Conservation (phyloP, 1,284 basidiomycete genomes). For the Moesziomyces globuligerus region DNA sequence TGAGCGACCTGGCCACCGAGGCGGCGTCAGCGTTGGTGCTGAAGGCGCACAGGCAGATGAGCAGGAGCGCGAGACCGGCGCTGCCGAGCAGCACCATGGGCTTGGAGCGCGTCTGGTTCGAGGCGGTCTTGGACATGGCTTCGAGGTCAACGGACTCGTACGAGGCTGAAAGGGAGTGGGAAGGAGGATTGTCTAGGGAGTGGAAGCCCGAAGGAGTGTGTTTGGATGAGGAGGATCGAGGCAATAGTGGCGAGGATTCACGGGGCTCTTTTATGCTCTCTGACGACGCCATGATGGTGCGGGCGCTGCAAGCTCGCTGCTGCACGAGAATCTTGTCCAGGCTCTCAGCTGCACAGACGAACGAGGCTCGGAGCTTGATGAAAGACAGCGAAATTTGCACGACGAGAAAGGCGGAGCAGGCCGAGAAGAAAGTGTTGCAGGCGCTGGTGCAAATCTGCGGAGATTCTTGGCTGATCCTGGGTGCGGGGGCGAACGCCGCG, state of each 20-base stretch:
- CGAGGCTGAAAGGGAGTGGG: background rate
- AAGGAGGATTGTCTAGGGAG: background rate
- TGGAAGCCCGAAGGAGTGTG: background rate
- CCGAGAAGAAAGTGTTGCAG: too few species aligned
- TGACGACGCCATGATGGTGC: conserved; percentile 1
- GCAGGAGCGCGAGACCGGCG: conserved; percentile 41
- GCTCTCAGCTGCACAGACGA: too few species aligned
- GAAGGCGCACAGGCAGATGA: conserved; percentile 43
- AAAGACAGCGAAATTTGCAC: too few species aligned
- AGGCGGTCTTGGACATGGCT: conserved; percentile 20
- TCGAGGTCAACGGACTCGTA: conserved; percentile 16
- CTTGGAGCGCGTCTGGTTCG: conserved; percentile 12
- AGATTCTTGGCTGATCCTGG: too few species aligned
- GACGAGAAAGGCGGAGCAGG: too few species aligned
- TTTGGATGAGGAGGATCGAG: background rate
- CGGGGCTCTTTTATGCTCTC: conserved; percentile 20
- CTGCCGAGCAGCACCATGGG: conserved; percentile 39
- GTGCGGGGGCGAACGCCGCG: too few species aligned
- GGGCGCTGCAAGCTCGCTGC: background rate
- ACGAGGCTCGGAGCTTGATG: too few species aligned
- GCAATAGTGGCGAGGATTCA: conserved; percentile 19
- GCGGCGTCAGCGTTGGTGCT: conserved; percentile 38
- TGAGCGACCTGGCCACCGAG: conserved; percentile 26
- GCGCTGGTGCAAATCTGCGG: too few species aligned
- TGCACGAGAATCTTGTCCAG: background rate